Evolutionary conservation across 176 grass and related monocot species (phyloP).

Genomic region (Chrysopogon serrulatus): DNA sequence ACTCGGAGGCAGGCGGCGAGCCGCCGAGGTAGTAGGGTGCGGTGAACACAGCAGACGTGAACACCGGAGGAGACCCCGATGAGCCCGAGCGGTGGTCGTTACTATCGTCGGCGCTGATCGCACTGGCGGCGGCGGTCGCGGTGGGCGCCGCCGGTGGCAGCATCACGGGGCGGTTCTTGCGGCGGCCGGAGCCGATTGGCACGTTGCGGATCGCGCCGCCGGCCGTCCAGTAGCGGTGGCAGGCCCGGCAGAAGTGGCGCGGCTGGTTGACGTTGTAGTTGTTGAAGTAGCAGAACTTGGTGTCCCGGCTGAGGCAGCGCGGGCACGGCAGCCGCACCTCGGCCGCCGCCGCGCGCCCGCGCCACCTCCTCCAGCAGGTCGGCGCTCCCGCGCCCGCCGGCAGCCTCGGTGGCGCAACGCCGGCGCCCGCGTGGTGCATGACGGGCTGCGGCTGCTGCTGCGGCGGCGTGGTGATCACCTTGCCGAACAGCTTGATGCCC

Average conservation of each 20-base stretch:
- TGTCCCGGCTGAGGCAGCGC: constrained; percentile 52
- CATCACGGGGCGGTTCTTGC: constrained; percentile 37
- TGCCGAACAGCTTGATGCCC: constrained; percentile 28
- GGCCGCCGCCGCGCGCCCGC: constrained; percentile 9
- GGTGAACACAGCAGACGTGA: background rate
- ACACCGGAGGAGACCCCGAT: background rate
- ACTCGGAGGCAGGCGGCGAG: background rate
- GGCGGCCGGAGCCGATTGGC: constrained; percentile 59
- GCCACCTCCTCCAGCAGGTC: constrained; percentile 18
- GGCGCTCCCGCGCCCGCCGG: constrained; percentile 9
- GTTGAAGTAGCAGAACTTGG: constrained; percentile 79
- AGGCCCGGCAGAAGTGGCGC: constrained; percentile 74
- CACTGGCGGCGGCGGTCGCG: no score
- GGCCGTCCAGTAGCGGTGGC: constrained; percentile 90
- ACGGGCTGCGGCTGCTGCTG: background rate
- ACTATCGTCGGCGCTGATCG: background rate
- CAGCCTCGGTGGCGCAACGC: background rate
- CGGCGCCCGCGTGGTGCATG: background rate
- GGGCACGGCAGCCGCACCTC: constrained; percentile 45
- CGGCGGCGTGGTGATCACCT: constrained; percentile 2
- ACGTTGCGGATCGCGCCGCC: constrained; percentile 82
- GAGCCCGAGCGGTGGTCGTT: background rate
- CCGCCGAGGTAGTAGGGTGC: background rate
- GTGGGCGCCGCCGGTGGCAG: background rate
- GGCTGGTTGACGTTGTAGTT: constrained; percentile 72